Evolutionary conservation across 257 asterid species (phyloP), one percentile per base, ranked within the genome.

Genomic region (Nicotiana attenuata): DNA sequence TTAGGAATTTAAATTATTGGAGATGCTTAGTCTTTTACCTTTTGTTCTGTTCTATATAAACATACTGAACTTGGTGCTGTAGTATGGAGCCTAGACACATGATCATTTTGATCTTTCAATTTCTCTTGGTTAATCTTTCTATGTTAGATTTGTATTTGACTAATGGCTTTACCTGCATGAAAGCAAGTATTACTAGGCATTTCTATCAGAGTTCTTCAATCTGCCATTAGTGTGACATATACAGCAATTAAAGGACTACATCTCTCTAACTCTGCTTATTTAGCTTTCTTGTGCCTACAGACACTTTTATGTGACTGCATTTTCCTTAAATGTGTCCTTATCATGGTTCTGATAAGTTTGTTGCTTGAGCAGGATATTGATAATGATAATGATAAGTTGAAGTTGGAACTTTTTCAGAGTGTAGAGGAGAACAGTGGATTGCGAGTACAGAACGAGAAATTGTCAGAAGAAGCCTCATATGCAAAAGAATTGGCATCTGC

Each of bases 401-500:
- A 93, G 88, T 83, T 91, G 56, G 97, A 93, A 87, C 96, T 83
- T 35, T 92, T 94, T 38, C 97, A 91, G 81, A 86, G 90, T 83
- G 83, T 91, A 65, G 98, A 94, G 85, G 98, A 94, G 86, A 94
- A 93, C 56, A 96, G 97, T 80, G 98, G 98, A 31, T 80, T 94
- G 61, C 90, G 86, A 33, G 94, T 94, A 61, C 98, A 94, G 82
- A 94, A 93, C 80, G 97, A 91, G 89, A 96, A 94, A 88, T 83
- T 96, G 73, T 91, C 97, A 0, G 97, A 96, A 85, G 99, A 94
- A 90, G 97, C 97, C 76, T 93, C 97, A 66, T 96, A 96, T 68
- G 99, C 99, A 38, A 96, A 94, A 88, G 99, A 94, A 85, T 87
- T 96, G 81, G 99, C 99, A 80, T 93, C 99, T 82, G 99, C 98